Base-by-base conservation (phyloP, 2,329 filamentous ascomycete species). In the Metarhizium sp. region DNA sequence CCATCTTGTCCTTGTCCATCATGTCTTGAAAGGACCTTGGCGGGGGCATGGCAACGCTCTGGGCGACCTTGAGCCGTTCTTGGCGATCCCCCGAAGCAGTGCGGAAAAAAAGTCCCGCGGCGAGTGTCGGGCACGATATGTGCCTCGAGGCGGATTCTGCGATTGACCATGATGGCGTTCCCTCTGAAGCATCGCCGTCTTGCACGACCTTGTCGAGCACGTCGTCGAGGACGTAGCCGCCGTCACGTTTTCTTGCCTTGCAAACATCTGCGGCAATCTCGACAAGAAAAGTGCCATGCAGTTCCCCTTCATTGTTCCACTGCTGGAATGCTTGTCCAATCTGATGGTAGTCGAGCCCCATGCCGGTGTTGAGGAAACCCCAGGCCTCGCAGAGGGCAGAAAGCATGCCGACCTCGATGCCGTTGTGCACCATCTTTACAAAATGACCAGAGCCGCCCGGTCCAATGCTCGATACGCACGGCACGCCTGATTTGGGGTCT, bases 361-460 rank as follows among this genome's bases (percentile, higher is more conserved):
- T 70, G 1, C 80, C 77, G 47, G 75, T 74, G 40, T 76, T 74
- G 72, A 89, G 80, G 36, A 87, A 75, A 0, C 75, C 75, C 82
- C 84, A 89, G 2, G 80, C 80, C 65, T 89, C 86, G 14, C 78
- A 79, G 6, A 87, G 75, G 0, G 78, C 75, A 53, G 70, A 80
- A 72, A 89, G 79, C 80, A 89, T 86, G 2, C 84, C 85, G 58
- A 87, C 84, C 64, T 89, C 85, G 58, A 89, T 88, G 1, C 85
- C 85, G 59, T 89, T 88, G 65, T 89, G 86, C 4, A 88, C 77
- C 84, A 88, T 89, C 72, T 90, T 89, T 45, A 88, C 83, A 62
- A 85, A 89, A 66, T 89, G 85, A 0, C 86, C 86, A 1, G 80
- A 77, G 1, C 85, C 85, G 0, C 80, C 80, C 2, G 79, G 78